Evolutionary conservation across 495 filamentous ascomycete genomes (phyloP), one percentile per base, ranked within the genome.

Genomic region (Aspergillus bertholletiae): DNA sequence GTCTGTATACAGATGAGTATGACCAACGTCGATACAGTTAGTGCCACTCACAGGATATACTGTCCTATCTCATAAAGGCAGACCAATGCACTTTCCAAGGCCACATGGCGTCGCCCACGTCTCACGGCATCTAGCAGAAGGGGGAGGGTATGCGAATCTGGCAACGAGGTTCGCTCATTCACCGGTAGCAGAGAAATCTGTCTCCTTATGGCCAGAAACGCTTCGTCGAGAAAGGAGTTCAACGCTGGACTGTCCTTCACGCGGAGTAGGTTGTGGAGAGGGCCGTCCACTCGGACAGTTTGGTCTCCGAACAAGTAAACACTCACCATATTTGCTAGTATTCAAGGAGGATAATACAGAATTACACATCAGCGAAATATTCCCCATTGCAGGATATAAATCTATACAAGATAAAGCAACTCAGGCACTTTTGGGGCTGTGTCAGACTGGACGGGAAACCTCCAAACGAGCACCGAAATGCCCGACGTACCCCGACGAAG

Each of bases 281-380:
- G 82, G 37, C 75, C 74, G 57, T 85, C 81, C 49, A 84, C 83
- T 60, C 88, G 84, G 57, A 84, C 77, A 22, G 86, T 88, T 74
- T 90, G 87, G 68, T 92, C 88, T 72, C 88, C 88, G 66, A 90
- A 89, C 58, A 87, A 60, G 65, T 71, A 74, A 46, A 68, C 13
- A 11, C 13, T 34, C 4, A 12, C 9, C 30, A 34, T 34, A 34
- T 8, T 13, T 8, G 7, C 7, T 34, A 34, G 13, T 2, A 28
- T n/a, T n/a, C n/a, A n/a, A n/a, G n/a, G n/a, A n/a, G n/a, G n/a
- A n/a, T n/a, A n/a, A n/a, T n/a, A n/a, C n/a, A n/a, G n/a, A n/a
- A n/a, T n/a, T n/a, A n/a, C n/a, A n/a, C n/a, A n/a, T n/a, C n/a
- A n/a, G n/a, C n/a, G n/a, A 28, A 28, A 28, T 28, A 28, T 28